These are phyloP conservation scores for Solanum neorickii DNA, from an alignment of 257 asterid genomes.

Conservation along the genomic window DNA sequence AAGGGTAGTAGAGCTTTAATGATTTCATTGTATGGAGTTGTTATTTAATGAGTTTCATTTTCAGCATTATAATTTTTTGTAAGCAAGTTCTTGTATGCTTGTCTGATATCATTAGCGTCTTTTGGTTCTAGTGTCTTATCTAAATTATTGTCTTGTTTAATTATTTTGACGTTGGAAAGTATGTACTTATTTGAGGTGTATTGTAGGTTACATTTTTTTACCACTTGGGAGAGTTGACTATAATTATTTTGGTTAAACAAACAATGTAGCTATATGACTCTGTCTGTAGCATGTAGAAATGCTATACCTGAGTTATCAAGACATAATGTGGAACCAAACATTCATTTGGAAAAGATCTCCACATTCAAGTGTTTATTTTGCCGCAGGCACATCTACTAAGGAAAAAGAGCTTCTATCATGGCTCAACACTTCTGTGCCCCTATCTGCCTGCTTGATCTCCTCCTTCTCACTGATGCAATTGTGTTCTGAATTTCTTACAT, in stretches of 20 bases:
- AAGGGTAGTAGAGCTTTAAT: neutral
- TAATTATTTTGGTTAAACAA: neutral
- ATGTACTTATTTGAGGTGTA: neutral
- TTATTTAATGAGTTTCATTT: neutral
- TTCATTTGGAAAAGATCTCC: conserved; percentile 19
- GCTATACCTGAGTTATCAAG: neutral
- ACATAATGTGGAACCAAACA: neutral
- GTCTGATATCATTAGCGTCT: neutral
- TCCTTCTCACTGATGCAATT: conserved; percentile 40
- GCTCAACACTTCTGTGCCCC: conserved; percentile 48
- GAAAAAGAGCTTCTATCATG: conserved; percentile 63
- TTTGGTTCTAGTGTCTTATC: neutral
- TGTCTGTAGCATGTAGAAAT: neutral
- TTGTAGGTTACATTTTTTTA: neutral
- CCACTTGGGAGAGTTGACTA: neutral
- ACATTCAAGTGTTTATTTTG: conserved; percentile 72
- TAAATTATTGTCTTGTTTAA: neutral
- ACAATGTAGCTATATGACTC: neutral
- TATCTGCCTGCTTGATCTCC: conserved; percentile 60
- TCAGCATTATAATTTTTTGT: neutral
- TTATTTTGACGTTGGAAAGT: neutral
- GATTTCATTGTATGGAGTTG: neutral
- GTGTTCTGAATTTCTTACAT: conserved; percentile 49
- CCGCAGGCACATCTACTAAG: conserved; percentile 72
- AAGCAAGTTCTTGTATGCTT: neutral